Evolutionary conservation across 495 filamentous ascomycete genomes (phyloP).

Genomic region (Talaromyces proteolyticus): DNA sequence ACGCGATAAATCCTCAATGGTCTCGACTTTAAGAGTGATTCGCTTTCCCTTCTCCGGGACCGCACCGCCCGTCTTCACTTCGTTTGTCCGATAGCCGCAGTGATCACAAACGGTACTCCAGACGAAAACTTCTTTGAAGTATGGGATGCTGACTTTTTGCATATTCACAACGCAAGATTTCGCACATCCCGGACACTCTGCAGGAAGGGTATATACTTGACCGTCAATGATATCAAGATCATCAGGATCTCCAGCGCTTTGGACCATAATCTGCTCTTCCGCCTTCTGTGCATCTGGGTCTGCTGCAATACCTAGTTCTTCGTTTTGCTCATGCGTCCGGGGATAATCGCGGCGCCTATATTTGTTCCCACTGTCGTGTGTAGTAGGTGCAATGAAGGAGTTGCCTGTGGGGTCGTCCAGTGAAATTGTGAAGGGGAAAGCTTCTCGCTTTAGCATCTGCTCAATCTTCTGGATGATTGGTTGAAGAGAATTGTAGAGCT

Average conservation of each 20-base stretch:
- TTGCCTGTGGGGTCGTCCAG: constrained; percentile 95
- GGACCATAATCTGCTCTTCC: constrained; percentile 14
- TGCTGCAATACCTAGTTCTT: constrained; percentile 62
- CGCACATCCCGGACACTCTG: constrained; percentile 84
- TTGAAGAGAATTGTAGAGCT: constrained; percentile 69
- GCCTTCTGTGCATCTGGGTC: constrained; percentile 25
- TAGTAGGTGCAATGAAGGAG: constrained; percentile 89
- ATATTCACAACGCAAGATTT: constrained; percentile 80
- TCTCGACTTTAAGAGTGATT: constrained; percentile 72
- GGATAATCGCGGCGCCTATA: constrained; percentile 77
- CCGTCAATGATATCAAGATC: constrained; percentile 80
- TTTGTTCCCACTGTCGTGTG: constrained; percentile 63
- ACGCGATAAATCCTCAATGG: constrained; percentile 69
- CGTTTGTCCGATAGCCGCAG: constrained; percentile 92
- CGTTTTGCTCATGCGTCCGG: constrained; percentile 80
- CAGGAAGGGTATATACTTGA: constrained; percentile 83
- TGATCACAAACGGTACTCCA: constrained; percentile 83
- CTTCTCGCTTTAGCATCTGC: constrained; percentile 65
- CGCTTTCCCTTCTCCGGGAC: constrained; percentile 82
- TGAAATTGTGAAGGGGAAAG: constrained; percentile 80
- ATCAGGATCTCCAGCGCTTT: constrained; percentile 27
- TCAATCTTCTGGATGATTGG: constrained; percentile 63
- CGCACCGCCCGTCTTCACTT: constrained; percentile 93
- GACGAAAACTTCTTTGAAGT: constrained; percentile 92
- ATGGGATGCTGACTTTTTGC: constrained; percentile 93